Evolutionary conservation across 495 filamentous ascomycete genomes (phyloP).

Genomic region (Melanomma pulvis-pyrius): DNA sequence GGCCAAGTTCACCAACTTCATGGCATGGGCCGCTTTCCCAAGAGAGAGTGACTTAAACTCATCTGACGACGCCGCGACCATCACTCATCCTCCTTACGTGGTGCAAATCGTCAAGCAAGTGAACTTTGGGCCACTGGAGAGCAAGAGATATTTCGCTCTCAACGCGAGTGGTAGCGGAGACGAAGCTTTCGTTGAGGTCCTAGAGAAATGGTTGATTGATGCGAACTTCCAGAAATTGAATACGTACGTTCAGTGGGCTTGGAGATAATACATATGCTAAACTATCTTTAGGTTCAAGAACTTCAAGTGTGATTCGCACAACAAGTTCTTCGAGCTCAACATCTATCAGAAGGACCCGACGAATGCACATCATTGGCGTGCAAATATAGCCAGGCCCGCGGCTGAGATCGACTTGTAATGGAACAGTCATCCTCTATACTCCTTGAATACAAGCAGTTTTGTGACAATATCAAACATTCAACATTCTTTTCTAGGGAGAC

Average conservation of each 20-base stretch:
- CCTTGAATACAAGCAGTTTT: no score
- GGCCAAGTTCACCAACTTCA: constrained; percentile 40
- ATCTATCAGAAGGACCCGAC: constrained; percentile 48
- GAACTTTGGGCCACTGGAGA: constrained; percentile 45
- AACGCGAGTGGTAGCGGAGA: constrained; percentile 5
- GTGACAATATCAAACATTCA: no score
- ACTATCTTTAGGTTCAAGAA: constrained; percentile 41
- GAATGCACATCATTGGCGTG: constrained; percentile 46
- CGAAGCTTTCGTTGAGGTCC: constrained; percentile 39
- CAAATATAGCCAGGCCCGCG: constrained; percentile 41
- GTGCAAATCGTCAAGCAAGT: constrained; percentile 46
- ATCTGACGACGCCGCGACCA: constrained; percentile 6
- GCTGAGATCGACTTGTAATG: constrained; percentile 40
- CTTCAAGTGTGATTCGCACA: constrained; percentile 43
- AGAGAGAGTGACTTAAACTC: background rate
- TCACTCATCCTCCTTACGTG: constrained; percentile 24
- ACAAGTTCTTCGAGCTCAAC: constrained; percentile 49
- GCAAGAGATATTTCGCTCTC: constrained; percentile 43
- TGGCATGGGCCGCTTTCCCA: constrained; percentile 33
- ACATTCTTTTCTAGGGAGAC: no score
- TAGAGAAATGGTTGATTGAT: constrained; percentile 41
- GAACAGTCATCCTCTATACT: background rate
- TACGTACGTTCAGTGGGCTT: constrained; percentile 34
- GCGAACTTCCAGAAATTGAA: constrained; percentile 48
- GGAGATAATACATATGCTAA: background rate